A percentile compares a stretch with the other conserved stretches of the same genome.
Evolutionary conservation across 1,284 basidiomycete genomes (phyloP).

Genomic region (Cutaneotrichosporon sp.): DNA sequence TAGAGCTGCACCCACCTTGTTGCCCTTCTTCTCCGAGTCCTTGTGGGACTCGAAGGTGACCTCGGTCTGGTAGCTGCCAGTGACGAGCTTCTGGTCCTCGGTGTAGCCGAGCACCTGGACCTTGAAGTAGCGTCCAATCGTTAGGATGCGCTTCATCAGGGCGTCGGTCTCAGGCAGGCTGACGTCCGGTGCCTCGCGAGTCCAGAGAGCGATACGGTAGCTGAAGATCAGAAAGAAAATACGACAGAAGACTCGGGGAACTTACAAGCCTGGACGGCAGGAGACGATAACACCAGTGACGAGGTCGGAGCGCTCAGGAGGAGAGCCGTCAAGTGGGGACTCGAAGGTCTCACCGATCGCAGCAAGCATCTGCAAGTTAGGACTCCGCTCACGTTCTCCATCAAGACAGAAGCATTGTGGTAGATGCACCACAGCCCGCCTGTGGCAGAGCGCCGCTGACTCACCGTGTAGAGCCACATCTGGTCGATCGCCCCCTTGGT

Average conservation of each 20-base stretch:
- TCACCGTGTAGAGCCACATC: conserved; percentile 95
- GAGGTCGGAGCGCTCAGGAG: conserved; percentile 55
- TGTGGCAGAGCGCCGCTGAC: conserved; percentile 25
- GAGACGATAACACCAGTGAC: conserved; percentile 95
- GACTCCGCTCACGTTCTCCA: too few species aligned
- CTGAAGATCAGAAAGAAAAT: conserved; percentile 12
- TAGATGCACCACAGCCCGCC: background rate
- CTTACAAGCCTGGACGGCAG: conserved; percentile 77
- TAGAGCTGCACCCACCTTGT: conserved; percentile 47
- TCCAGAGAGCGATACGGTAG: conserved; percentile 97
- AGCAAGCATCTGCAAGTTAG: conserved; percentile 72
- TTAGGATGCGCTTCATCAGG: conserved; percentile 66
- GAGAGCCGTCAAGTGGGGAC: conserved; percentile 55
- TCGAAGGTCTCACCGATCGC: conserved; percentile 96
- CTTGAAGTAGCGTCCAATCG: conserved; percentile 82
- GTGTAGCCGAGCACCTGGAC: conserved; percentile 75
- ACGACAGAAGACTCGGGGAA: background rate
- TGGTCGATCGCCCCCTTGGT: conserved; percentile 77
- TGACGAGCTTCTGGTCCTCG: conserved; percentile 62
- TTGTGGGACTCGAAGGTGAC: conserved; percentile 92
- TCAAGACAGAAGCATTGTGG: background rate
- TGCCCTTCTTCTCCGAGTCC: conserved; percentile 91
- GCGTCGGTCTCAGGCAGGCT: conserved; percentile 40
- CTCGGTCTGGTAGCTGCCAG: conserved; percentile 75
- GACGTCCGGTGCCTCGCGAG: conserved; percentile 65